Evolutionary conservation across 805 yeast genomes (phyloP), one percentile per base, ranked within the genome.

Genomic region (Monosporozyma siamensis): DNA sequence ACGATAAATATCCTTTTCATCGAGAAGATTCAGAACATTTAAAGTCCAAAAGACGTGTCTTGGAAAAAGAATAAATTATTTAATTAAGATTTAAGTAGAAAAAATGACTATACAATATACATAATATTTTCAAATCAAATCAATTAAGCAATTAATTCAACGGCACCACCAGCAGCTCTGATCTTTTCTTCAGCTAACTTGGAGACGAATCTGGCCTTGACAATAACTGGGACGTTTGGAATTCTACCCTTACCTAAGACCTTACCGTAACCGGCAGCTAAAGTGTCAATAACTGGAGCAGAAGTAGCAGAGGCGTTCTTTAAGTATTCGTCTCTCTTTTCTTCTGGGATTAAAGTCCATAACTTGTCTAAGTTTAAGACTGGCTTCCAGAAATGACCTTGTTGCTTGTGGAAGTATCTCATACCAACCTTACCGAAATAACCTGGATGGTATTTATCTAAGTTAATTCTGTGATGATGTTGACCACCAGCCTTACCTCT

Each of bases 401-500:
- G 76, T 77, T 86, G 95, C 73, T 83, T 80, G 87, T 87, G 96
- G 95, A 82, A 90, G 82, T 84, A 82, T 84, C 98, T 87, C 97
- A 90, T 90, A 89, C 99, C 99, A 71, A 92, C 97, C 80, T 92
- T 94, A 85, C 99, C 99, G 78, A 92, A 92, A 90, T 92, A 92
- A 88, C 99, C 99, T 68, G 98, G 98, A 75, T 92, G 99, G 95
- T 85, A 92, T 77, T 90, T 92, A 75, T 92, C 99, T 78, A 92
- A 75, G 81, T 92, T 92, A 73, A 92, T 89, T 82, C 99, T 87
- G 96, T 92, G 98, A 77, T 92, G 99, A 76, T 90, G 97, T 77
- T 79, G 90, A 87, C 99, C 99, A 90, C 99, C 99, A 71, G 99
- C 99, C 89, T 77, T 90, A 92, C 99, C 99, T 78, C 97, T 89